Evolutionary conservation across 352 stramenopile genomes (phyloP).

Genomic region (Thraustochytrium sp.): DNA sequence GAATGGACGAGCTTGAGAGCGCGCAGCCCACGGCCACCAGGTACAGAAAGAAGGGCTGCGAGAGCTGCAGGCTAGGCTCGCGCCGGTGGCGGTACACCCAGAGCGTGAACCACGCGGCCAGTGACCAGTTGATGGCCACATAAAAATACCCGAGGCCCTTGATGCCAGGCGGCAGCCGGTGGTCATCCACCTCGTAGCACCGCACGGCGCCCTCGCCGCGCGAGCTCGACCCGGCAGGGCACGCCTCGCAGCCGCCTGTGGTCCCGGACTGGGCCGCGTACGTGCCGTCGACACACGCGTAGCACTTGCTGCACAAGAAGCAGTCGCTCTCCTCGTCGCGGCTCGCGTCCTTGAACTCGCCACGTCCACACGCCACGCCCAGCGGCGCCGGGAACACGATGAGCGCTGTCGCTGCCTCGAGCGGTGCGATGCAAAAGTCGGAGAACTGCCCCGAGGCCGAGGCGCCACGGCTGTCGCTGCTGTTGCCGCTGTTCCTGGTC

Average conservation of each 20-base stretch:
- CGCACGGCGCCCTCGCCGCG: background rate
- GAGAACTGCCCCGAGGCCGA: background rate
- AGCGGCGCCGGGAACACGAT: background rate
- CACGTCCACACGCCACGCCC: background rate
- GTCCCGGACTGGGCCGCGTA: background rate
- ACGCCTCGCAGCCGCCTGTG: background rate
- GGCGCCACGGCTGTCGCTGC: background rate
- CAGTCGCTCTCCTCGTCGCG: background rate
- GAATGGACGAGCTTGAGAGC: constrained; percentile 47
- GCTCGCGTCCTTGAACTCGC: background rate
- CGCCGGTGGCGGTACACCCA: constrained; percentile 46
- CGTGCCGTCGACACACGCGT: background rate
- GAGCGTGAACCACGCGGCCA: background rate
- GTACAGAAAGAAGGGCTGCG: constrained; percentile 53
- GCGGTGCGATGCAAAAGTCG: background rate
- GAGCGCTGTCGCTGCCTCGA: background rate
- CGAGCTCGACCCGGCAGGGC: background rate
- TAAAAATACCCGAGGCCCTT: background rate
- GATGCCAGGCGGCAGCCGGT: background rate
- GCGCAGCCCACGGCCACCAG: constrained; percentile 49
- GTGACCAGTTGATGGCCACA: background rate
- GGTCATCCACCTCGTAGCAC: background rate
- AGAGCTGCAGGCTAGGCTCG: constrained; percentile 45
- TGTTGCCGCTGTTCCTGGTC: background rate
- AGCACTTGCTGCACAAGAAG: background rate